Conservation (phyloP, 179 eudicot genomes). For the Camellia oleifera region DNA sequence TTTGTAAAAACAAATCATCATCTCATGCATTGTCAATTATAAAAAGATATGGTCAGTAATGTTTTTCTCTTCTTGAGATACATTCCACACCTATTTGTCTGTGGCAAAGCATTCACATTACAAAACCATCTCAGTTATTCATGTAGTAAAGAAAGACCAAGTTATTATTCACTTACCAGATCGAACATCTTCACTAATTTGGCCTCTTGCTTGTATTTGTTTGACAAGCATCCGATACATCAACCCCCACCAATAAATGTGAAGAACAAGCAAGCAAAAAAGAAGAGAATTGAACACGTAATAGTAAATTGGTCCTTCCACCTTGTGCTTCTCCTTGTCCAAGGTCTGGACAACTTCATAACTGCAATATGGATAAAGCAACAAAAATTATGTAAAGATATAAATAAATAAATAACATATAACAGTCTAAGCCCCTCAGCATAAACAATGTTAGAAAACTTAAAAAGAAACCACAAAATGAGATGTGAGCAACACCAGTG, state of each 20-base stretch:
- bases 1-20: not conserved
- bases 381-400: not conserved
- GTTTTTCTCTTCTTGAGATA: not conserved
- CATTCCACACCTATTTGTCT: not conserved
- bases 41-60: not conserved
- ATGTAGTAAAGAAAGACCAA: not conserved
- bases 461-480: not conserved
- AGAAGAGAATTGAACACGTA: constrained; percentile 84
- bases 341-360: constrained; percentile 67
- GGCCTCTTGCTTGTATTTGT: constrained; percentile 92
- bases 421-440: not conserved
- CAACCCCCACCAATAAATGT: constrained; percentile 94
- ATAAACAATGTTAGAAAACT: not conserved
- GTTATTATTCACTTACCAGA: constrained; percentile 64
- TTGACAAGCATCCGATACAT: constrained; percentile 94
- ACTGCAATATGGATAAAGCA: constrained; percentile 40
- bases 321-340: constrained; percentile 76
- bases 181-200: constrained; percentile 90
- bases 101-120: not conserved
- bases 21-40: not conserved
- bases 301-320: constrained; percentile 79
- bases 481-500: not conserved
- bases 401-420: not conserved
- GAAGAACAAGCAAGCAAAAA: constrained; percentile 77
- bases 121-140: not conserved